phyloP scores from a whole-genome alignment of 176 grass and related monocot genomes.

The Hordeum vulgare region DNA sequence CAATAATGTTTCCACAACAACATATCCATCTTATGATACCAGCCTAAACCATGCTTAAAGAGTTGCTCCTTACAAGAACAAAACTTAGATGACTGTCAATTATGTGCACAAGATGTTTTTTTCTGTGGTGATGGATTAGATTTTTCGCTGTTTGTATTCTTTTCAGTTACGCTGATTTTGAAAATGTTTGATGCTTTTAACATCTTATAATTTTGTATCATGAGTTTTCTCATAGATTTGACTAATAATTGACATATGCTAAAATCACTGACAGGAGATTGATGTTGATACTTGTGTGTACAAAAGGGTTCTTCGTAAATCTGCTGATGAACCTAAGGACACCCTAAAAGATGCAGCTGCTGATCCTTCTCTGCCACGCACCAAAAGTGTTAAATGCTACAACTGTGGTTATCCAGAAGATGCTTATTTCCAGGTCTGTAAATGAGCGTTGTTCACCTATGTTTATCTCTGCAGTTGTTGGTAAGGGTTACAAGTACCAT shows the following conservation, averaged over 20 bases:
- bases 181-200: too few species aligned
- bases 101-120: background rate
- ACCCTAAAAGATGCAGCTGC: slow-evolving; percentile 50
- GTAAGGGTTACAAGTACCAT: background rate
- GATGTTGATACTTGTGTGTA: slow-evolving; percentile 60
- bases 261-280: slow-evolving; percentile 41
- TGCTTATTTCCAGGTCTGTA: too few species aligned
- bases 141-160: background rate
- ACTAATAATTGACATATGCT: background rate
- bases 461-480: background rate
- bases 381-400: slow-evolving; percentile 69
- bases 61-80: slow-evolving; percentile 2
- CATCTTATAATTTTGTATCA: too few species aligned
- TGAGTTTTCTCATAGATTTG: too few species aligned
- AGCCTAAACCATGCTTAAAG: background rate
- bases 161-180: too few species aligned
- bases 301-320: slow-evolving; percentile 66
- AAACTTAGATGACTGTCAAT: background rate
- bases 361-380: slow-evolving; percentile 77
- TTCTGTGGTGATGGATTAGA: too few species aligned
- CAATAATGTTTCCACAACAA: too few species aligned
- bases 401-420: too few species aligned
- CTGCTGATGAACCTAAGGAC: slow-evolving; percentile 49
- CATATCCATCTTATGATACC: too few species aligned
- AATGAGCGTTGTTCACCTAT: too few species aligned